These are phyloP conservation scores for Colletotrichum somersetense DNA, from an alignment of 2,329 filamentous ascomycete species.

Conservation along the genomic window DNA sequence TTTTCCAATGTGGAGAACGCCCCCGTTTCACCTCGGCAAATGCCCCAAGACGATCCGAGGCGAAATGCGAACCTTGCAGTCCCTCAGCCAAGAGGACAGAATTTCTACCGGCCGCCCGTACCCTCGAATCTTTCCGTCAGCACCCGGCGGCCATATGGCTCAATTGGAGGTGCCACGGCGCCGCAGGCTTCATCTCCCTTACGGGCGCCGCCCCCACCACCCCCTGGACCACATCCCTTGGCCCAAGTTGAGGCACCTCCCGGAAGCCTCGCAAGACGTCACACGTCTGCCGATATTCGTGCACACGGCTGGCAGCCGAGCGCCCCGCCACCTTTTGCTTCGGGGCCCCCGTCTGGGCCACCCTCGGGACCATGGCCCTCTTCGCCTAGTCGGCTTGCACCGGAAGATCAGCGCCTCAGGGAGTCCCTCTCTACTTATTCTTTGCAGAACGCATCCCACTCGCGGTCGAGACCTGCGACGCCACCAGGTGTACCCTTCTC, in stretches of 20 bases:
- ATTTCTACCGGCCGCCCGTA: slow-evolving; percentile 81
- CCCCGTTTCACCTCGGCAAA: slow-evolving; percentile 88
- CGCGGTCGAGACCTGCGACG: slow-evolving; percentile 62
- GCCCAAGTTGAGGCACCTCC: slow-evolving; percentile 73
- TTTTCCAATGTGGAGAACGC: slow-evolving; percentile 78
- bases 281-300: slow-evolving; percentile 96
- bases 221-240: slow-evolving; percentile 73
- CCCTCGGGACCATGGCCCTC: slow-evolving; percentile 66
- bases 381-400: slow-evolving; percentile 63
- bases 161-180: slow-evolving; percentile 78
- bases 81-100: slow-evolving; percentile 66
- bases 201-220: slow-evolving; percentile 74
- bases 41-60: slow-evolving; percentile 86
- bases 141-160: slow-evolving; percentile 85
- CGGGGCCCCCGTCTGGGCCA: slow-evolving; percentile 63
- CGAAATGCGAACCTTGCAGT: slow-evolving; percentile 74
- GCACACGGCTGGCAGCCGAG: slow-evolving; percentile 82
- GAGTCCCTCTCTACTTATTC: slow-evolving; percentile 71
- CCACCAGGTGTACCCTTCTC: slow-evolving; percentile 65
- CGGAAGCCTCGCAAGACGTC: slow-evolving; percentile 81
- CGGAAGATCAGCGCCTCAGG: slow-evolving; percentile 67
- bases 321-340: slow-evolving; percentile 60
- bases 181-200: slow-evolving; percentile 80
- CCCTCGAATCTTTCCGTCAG: slow-evolving; percentile 85
- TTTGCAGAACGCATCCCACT: slow-evolving; percentile 58